Evolutionary conservation across 1,284 basidiomycete species (phyloP).

Genomic region (Filobasidium uniguttulatum): DNA sequence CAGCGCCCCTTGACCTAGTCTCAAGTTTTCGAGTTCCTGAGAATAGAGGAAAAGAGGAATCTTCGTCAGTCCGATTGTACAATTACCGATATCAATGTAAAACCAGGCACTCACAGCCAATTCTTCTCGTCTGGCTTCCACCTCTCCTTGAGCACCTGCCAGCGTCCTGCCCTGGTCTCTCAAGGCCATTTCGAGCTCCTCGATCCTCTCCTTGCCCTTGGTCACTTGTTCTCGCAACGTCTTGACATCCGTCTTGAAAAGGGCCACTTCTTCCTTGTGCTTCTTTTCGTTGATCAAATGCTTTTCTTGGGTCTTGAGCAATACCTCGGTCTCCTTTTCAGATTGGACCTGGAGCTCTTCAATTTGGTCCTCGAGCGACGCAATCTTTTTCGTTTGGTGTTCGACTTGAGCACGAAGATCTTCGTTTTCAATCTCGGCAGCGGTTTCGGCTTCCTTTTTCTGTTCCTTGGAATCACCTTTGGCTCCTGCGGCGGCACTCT

Average conservation of each 20-base stretch:
- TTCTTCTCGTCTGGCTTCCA: conserved; percentile 67
- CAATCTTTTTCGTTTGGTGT: conserved; percentile 66
- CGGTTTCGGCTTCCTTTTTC: conserved; percentile 40
- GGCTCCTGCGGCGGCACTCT: conserved; percentile 2
- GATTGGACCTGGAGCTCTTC: conserved; percentile 59
- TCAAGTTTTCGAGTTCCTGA: conserved; percentile 33
- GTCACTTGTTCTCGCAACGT: conserved; percentile 53
- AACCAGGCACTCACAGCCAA: conserved; percentile 47
- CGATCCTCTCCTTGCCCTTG: conserved; percentile 49
- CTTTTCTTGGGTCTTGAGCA: conserved; percentile 52
- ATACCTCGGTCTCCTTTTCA: conserved; percentile 57
- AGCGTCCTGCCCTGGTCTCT: conserved; percentile 75
- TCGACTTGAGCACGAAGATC: conserved; percentile 70
- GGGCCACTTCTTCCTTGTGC: conserved; percentile 53
- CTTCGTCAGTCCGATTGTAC: conserved; percentile 17
- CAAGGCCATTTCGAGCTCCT: conserved; percentile 76
- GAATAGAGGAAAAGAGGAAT: no score
- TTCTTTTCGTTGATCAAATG: conserved; percentile 63
- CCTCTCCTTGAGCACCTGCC: conserved; percentile 81
- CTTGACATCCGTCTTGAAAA: conserved; percentile 47
- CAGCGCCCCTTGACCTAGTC: conserved; percentile 27
- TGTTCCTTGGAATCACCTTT: conserved; percentile 6
- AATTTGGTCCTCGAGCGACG: conserved; percentile 65
- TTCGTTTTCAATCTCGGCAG: conserved; percentile 86
- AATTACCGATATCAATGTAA: not conserved